These are phyloP conservation scores for Cercospora sp. DNA, from an alignment of 2,329 filamentous ascomycete species.

Conservation along the genomic window DNA sequence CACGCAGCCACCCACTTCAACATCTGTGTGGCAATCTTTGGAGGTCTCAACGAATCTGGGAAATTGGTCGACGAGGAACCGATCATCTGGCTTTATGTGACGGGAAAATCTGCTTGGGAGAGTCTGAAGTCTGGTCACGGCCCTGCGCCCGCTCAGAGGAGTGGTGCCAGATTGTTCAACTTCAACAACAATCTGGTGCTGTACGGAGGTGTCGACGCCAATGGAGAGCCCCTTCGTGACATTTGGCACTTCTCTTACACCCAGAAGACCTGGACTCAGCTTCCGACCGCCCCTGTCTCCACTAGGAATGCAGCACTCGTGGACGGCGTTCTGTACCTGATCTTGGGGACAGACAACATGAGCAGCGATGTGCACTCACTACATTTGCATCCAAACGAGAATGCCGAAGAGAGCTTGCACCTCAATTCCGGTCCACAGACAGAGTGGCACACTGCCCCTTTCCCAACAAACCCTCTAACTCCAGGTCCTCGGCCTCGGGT, in stretches of 20 bases:
- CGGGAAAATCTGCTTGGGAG: slow-evolving; percentile 36
- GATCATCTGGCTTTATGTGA: slow-evolving; percentile 47
- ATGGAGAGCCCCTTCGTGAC: slow-evolving; percentile 33
- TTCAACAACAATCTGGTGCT: slow-evolving; percentile 36
- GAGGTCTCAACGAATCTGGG: slow-evolving; percentile 40
- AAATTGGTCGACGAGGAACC: slow-evolving; percentile 41
- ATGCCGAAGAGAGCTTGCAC: slow-evolving; percentile 18
- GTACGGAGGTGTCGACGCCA: slow-evolving; percentile 33
- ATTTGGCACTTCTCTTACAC: slow-evolving; percentile 37
- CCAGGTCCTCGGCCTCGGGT: slow-evolving; percentile 46
- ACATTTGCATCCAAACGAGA: slow-evolving; percentile 17
- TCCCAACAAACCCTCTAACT: slow-evolving; percentile 47
- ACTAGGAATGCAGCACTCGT: slow-evolving; percentile 41
- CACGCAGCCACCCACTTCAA: slow-evolving; percentile 47
- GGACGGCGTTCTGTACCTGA: slow-evolving; percentile 44
- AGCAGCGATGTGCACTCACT: slow-evolving; percentile 36
- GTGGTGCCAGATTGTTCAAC: slow-evolving; percentile 33
- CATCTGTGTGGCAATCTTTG: slow-evolving; percentile 44
- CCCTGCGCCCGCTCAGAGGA: slow-evolving; percentile 34
- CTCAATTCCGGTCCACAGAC: slow-evolving; percentile 30
- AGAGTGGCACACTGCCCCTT: slow-evolving; percentile 44
- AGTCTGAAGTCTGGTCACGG: slow-evolving; percentile 26
- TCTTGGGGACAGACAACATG: slow-evolving; percentile 40
- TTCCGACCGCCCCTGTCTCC: slow-evolving; percentile 35
- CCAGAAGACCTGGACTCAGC: slow-evolving; percentile 32